These are phyloP conservation scores for Aspergillus neoniger DNA, from an alignment of 2,329 filamentous ascomycete species.

Conservation along the genomic window DNA sequence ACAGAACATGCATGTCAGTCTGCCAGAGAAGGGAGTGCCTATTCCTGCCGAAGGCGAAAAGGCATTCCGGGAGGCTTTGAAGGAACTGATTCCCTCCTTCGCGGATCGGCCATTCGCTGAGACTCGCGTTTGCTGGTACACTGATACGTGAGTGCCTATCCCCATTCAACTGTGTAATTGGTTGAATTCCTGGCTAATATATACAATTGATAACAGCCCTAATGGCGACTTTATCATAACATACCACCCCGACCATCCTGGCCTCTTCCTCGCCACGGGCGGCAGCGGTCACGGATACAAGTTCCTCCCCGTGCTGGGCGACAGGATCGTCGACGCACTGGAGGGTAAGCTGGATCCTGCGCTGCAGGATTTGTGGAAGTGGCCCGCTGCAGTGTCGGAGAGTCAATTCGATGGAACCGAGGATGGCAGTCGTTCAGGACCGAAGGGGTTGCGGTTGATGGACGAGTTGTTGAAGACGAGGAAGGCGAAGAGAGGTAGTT, in stretches of 20 bases:
- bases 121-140: conserved; percentile 74
- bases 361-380: conserved; percentile 46
- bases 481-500: conserved; percentile 25
- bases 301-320: conserved; percentile 56
- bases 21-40: conserved; percentile 40
- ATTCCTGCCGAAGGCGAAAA: conserved; percentile 59
- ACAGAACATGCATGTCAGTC: conserved; percentile 39
- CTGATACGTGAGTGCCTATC: conserved; percentile 58
- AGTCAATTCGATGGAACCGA: conserved; percentile 34
- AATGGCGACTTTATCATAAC: conserved; percentile 71
- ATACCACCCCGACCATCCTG: conserved; percentile 62
- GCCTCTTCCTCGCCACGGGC: conserved; percentile 54
- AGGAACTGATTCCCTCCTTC: conserved; percentile 62
- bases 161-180: no score
- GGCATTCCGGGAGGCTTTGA: conserved; percentile 63
- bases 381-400: conserved; percentile 32
- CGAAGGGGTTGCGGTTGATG: conserved; percentile 36
- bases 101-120: conserved; percentile 61
- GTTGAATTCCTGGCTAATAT: no score
- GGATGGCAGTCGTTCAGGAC: conserved; percentile 43
- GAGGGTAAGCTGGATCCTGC: conserved; percentile 48
- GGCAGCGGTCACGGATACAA: conserved; percentile 58
- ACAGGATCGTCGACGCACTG: conserved; percentile 52
- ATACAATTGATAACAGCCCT: conserved; percentile 35
- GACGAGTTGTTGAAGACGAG: conserved; percentile 41